phyloP scores from a whole-genome alignment of 108 stramenopile genomes.

The Skeletonema costatum region DNA sequence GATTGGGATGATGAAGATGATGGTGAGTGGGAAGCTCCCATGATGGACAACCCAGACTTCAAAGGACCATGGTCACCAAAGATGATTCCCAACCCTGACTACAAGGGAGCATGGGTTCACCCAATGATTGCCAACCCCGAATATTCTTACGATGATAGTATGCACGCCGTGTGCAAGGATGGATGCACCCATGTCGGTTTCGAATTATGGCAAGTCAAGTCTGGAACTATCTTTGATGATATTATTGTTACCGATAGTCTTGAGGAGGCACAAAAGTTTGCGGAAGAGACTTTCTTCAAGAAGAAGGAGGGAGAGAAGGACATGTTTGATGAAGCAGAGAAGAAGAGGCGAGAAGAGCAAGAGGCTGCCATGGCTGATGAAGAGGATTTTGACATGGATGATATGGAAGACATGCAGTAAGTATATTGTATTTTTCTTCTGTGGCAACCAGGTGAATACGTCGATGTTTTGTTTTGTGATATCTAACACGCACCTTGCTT shows the following conservation, averaged over 20 bases:
- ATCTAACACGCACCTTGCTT: not conserved
- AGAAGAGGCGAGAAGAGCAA: constrained; percentile 62
- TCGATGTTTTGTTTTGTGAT: not conserved
- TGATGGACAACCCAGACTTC: constrained; percentile 98
- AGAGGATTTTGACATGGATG: constrained; percentile 10
- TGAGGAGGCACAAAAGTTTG: constrained; percentile 95
- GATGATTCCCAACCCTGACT: constrained; percentile 96
- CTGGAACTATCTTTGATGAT: constrained; percentile 99
- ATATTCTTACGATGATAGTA: constrained; percentile 85
- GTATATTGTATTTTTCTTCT: constrained; percentile 7
- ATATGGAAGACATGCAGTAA: constrained; percentile 25
- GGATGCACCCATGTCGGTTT: constrained; percentile 97
- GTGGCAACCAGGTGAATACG: not conserved
- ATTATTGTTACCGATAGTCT: constrained; percentile 97
- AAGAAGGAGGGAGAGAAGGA: constrained; percentile 98
- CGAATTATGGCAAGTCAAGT: constrained; percentile 99
- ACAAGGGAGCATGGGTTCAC: constrained; percentile 96
- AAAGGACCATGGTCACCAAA: constrained; percentile 95
- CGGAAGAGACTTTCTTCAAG: constrained; percentile 94
- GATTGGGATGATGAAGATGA: constrained; percentile 99
- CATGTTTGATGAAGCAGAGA: constrained; percentile 87
- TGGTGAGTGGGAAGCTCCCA: constrained; percentile 96
- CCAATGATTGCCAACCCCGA: constrained; percentile 97
- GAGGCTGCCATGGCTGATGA: constrained; percentile 37
- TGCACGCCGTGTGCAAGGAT: constrained; percentile 96